Base-by-base conservation (phyloP, 768 basidiomycete genomes). In the Hydnomerulius pinastri region DNA sequence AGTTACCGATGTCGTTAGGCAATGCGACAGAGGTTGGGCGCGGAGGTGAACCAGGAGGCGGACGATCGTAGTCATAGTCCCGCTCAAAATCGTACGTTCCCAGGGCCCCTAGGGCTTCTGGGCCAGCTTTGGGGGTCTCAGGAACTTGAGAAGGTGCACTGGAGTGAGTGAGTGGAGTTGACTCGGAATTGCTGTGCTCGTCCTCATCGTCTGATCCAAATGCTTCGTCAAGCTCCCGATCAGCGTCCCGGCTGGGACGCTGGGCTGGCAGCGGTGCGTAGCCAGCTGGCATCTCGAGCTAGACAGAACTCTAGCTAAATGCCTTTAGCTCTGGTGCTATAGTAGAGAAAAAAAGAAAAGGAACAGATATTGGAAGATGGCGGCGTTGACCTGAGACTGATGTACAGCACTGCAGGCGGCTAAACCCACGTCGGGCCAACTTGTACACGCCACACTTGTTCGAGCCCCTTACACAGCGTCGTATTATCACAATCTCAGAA, bases 11-110 rank as follows among this genome's bases (percentile, higher is more conserved):
- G 61, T 83, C 77, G 58, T 87, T 87, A 2, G 86, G 85, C 17
- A 81, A 71, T 6, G 86, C 85, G 42, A 68, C 53, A 0, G 79
- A 57, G 6, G 86, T 77, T 0, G 78, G 81, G 1, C 72, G 67
- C 1, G 90, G 88, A 1, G 90, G 90, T 0, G 87, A 88, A 32
- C 90, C 90, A 4, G 90, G 88, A 1, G 90, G 90, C 1, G 89
- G 88, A 30, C 73, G 76, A 56, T 64, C 72, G 49, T 79, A 81
- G 60, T 87, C 85, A 61, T 86, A 88, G 50, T 85, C 83, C 21
- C 87, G 76, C 65, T 93, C 91, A 64, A 92, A 93, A 66, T 92
- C 87, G 69, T 90, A 90, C 2, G 72, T 67, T 23, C 77, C 79
- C 12, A 79, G 74, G 9, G 54, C 6, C 24, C 37, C 41, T 33